Evolutionary conservation across 352 stramenopile species (phyloP), one percentile per base, ranked within the genome.

Genomic region (Thalassiosira exigua): DNA sequence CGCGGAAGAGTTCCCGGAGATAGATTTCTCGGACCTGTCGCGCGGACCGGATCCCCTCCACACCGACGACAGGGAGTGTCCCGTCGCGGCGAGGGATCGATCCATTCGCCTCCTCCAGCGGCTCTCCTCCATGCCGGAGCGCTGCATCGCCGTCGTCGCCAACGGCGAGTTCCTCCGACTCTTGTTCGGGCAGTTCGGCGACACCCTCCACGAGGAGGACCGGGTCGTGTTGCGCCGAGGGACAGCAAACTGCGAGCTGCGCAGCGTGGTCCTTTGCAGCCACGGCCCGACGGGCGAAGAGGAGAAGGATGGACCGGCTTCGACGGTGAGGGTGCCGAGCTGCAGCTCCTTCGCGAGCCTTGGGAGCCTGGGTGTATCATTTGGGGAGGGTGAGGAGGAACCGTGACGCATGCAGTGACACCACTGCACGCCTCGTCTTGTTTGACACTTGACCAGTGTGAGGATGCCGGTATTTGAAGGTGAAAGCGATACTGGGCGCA

Each of bases 141-240:
- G 60, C 36, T 78, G 67, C 39, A 79, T 85, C 50, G 77, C 77
- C n/a, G 77, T 85, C 3, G 77, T 85, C 0, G 78, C 77, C 4
- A 70, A 85, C 44, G 59, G 24, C 11, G 44, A 12, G 1, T 85
- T 78, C 48, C 60, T 85, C 14, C 53, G 60, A 30, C 76, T 81
- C 26, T 65, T 86, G 19, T 85, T 85, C 36, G 32, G 70, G 3
- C 61, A 81, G 41, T 72, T 81, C 60, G 67, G 75, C 52, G 42
- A 70, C 1, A 74, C 32, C 1, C 30, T 82, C 2, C 42, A 71
- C 9, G 19, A 69, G 27, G 60, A 78, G 12, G 72, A 81, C 36
- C 53, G 33, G 21, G 53, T 58, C 14, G 36, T 22, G 19, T 48
- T 85, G 4, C 72, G 78, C 21, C 70, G 77, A 0, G 11, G 66